Conservation (phyloP, 176 grass and related monocot genomes). For the Triticum timopheevii region DNA sequence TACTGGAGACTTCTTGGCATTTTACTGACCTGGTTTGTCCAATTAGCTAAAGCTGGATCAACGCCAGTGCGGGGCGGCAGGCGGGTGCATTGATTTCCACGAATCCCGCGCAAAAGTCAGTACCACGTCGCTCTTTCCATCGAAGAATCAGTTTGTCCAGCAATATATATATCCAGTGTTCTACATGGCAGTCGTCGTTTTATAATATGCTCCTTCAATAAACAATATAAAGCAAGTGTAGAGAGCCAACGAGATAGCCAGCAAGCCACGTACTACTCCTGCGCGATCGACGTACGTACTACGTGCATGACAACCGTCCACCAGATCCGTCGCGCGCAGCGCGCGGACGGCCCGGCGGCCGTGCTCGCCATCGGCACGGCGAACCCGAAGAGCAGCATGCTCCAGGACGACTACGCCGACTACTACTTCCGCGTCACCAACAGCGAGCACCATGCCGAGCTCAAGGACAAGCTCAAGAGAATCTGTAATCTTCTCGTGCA, state of each 20-base stretch:
- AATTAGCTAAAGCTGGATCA: too few relatives aligned
- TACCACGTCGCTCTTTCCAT: too few relatives aligned
- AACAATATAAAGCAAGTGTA: neutral
- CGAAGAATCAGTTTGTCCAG: too few relatives aligned
- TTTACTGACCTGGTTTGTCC: too few relatives aligned
- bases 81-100: too few relatives aligned
- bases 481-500: neutral
- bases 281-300: neutral
- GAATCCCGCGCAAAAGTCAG: too few relatives aligned
- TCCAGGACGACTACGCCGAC: neutral
- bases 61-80: too few relatives aligned
- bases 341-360: slow-evolving; percentile 8
- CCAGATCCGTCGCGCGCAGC: neutral
- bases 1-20: neutral
- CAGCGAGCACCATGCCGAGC: slow-evolving; percentile 3
- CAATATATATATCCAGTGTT: too few relatives aligned
- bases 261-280: neutral
- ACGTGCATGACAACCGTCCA: neutral
- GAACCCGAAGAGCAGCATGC: neutral
- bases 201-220: neutral
- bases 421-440: slow-evolving; percentile 14
- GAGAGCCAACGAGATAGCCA: neutral
- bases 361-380: slow-evolving; percentile 21
- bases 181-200: too few relatives aligned
- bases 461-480: slow-evolving; percentile 7